Base-by-base conservation (phyloP, 2,329 filamentous ascomycete genomes). In the Ophiostoma perfectum region DNA sequence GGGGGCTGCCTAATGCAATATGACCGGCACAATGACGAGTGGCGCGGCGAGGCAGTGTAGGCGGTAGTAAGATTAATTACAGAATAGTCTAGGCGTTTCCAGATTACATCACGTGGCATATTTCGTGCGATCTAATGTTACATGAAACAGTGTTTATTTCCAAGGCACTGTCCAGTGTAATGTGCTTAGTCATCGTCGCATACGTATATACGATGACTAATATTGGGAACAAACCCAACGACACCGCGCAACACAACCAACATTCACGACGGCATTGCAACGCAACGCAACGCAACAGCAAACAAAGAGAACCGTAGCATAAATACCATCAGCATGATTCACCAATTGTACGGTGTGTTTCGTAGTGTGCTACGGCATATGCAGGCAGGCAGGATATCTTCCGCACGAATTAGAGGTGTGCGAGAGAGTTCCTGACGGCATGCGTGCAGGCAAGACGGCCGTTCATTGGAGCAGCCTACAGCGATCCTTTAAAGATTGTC, bases 21-120 rank as follows among this genome's bases (percentile, higher is more conserved):
- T 45, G 47, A 66, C 41, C 60, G 44, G 64, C 67, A 66, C 58
- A 67, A 69, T 69, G 52, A 66, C 68, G 66, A 66, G 63, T 69
- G 68, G 66, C 68, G 65, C 44, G 60, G 44, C 27, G 52, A 67
- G 64, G 68, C 65, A 62, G 65, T 38, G 66, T 11, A 18, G 47
- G 52, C 45, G 62, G 60, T 47, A 27, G 27, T 27, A 27, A 27
- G 27, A 27, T 27, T 27, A 65, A 64, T 45, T 16, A 16, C 49
- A 55, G 49, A 55, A 27, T 11, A 55, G 14, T n/a, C 62, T 52
- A n/a, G 36, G 27, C 58, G 60, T 39, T 62, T 66, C 58, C 12
- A 66, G 12, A 64, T 41, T 0, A 58, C 2, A 44, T 68, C 64
- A 68, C 60, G 55, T 68, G 67, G 58, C 5, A 9, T 27, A 27